Evolutionary conservation across 2,329 filamentous ascomycete genomes (phyloP).

Genomic region (Neofusicoccum ribis): DNA sequence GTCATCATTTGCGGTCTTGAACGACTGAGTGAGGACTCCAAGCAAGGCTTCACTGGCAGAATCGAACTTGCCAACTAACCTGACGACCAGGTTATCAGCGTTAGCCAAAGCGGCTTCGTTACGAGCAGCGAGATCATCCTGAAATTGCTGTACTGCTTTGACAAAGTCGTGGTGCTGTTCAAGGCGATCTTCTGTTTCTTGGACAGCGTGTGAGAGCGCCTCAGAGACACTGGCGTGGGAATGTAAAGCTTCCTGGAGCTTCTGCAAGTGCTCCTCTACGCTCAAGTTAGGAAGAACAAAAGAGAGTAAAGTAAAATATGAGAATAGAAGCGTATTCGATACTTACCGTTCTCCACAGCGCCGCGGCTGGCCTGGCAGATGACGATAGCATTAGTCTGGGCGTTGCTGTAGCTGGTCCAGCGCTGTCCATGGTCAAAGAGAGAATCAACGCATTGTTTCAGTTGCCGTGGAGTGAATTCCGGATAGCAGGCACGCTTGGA

Average conservation of each 20-base stretch:
- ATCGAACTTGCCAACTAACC: slow-evolving; percentile 8
- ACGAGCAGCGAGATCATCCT: slow-evolving; percentile 17
- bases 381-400: slow-evolving; percentile 59
- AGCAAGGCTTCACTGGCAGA: not conserved
- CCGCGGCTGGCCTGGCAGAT: slow-evolving; percentile 63
- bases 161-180: slow-evolving; percentile 29
- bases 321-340: not conserved
- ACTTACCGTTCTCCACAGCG: slow-evolving; percentile 57
- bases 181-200: slow-evolving; percentile 29
- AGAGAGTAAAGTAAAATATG: not conserved
- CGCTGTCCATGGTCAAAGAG: slow-evolving; percentile 57
- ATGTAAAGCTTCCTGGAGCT: slow-evolving; percentile 35
- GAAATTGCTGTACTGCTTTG: slow-evolving; percentile 26
- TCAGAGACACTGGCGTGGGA: slow-evolving; percentile 28
- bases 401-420: slow-evolving; percentile 67
- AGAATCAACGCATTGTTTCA: slow-evolving; percentile 55
- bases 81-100: not conserved
- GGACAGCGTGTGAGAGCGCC: slow-evolving; percentile 26
- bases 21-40: not conserved
- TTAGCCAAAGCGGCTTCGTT: slow-evolving; percentile 7
- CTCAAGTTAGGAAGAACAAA: not conserved
- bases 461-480: slow-evolving; percentile 32
- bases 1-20: not conserved
- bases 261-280: slow-evolving; percentile 30
- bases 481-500: slow-evolving; percentile 33